A percentile compares a stretch with the other conserved stretches of the same genome.
Evolutionary conservation across 257 asterid genomes (phyloP).

Genomic region (Striga asiatica): DNA sequence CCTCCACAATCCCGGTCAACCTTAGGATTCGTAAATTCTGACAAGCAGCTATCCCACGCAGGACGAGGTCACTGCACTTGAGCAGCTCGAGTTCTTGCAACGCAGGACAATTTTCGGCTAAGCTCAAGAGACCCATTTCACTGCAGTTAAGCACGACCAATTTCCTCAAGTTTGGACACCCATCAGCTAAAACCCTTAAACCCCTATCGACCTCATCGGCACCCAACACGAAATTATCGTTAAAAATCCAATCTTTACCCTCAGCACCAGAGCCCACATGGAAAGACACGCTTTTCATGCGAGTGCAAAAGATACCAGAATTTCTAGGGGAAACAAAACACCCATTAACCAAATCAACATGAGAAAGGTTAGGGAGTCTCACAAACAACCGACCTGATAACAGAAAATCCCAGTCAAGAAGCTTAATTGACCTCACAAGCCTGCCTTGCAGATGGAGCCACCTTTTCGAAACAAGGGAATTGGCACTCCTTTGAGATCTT

Average conservation of each 20-base stretch:
- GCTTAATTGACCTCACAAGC: constrained; percentile 49
- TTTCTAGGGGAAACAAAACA: constrained; percentile 38
- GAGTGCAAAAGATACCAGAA: constrained; percentile 36
- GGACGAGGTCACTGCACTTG: constrained; percentile 48
- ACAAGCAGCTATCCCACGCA: constrained; percentile 57
- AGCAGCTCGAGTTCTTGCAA: constrained; percentile 59
- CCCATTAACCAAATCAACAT: constrained; percentile 47
- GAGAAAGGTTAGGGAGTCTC: constrained; percentile 60
- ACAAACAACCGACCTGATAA: constrained; percentile 42
- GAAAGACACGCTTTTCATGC: constrained; percentile 24
- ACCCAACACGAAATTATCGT: constrained; percentile 32
- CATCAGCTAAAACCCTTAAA: constrained; percentile 35
- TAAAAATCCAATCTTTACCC: constrained; percentile 28
- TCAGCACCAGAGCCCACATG: constrained; percentile 28
- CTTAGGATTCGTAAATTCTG: constrained; percentile 48
- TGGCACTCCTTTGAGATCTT: constrained; percentile 36
- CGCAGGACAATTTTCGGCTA: constrained; percentile 62
- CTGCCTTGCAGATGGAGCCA: constrained; percentile 75
- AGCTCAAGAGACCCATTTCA: constrained; percentile 49
- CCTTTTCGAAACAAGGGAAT: constrained; percentile 52
- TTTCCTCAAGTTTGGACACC: constrained; percentile 46
- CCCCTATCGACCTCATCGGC: constrained; percentile 46
- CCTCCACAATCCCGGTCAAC: constrained; percentile 42
- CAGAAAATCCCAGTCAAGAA: constrained; percentile 65
- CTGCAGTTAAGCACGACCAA: constrained; percentile 43